Evolutionary conservation across 176 grass and related monocot genomes (phyloP).

Genomic region (Carex pumila): DNA sequence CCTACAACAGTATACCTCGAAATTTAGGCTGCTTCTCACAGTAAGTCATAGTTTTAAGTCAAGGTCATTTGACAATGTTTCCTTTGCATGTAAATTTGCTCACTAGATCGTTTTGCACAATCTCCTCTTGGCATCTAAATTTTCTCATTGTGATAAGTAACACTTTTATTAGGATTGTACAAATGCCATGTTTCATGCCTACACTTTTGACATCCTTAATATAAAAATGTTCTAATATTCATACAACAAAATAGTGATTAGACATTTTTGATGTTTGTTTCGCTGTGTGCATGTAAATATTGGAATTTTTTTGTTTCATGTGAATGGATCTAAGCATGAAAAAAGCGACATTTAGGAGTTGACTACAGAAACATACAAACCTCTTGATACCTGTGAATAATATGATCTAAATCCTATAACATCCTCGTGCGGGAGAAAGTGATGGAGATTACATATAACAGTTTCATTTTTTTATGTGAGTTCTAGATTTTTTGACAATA

Average conservation of each 20-base stretch:
- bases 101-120: neutral
- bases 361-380: neutral
- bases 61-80: neutral
- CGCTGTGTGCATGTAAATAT: neutral
- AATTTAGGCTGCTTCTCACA: slow-evolving; percentile 61
- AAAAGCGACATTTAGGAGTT: neutral
- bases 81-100: neutral
- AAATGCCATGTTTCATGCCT: neutral
- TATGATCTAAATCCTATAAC: neutral
- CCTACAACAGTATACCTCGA: slow-evolving; percentile 45
- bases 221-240: neutral
- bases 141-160: neutral
- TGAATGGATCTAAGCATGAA: neutral
- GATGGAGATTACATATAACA: neutral
- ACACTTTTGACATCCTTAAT: neutral
- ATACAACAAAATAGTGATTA: neutral
- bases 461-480: neutral
- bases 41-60: slow-evolving; percentile 28
- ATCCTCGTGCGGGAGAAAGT: neutral
- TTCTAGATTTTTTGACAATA: neutral
- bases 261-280: neutral
- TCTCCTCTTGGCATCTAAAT: neutral
- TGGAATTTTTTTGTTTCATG: neutral
- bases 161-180: neutral
- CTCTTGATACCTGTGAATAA: neutral